These are phyloP conservation scores for Lentinula detonsa DNA, from an alignment of 768 basidiomycete genomes.

Conservation along the genomic window DNA sequence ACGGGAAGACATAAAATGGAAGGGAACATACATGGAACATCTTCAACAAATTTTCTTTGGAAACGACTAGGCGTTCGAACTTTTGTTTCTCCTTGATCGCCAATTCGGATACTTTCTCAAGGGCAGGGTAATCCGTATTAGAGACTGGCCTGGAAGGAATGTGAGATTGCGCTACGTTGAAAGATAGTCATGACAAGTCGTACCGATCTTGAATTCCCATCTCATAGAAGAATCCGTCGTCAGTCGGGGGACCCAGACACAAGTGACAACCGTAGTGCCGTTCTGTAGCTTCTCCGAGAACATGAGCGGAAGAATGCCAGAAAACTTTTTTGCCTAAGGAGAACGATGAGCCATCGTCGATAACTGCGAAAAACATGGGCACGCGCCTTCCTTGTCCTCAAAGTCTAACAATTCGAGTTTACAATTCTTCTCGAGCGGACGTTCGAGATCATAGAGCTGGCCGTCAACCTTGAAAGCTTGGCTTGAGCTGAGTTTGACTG, in stretches of 20 bases:
- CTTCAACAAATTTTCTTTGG: conserved; percentile 91
- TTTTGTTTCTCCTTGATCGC: conserved; percentile 96
- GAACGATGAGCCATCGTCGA: neutral
- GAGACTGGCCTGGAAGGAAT: conserved; percentile 55
- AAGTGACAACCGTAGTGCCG: conserved; percentile 96
- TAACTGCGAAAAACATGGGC: neutral
- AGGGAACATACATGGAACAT: conserved; percentile 79
- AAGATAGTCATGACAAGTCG: conserved; percentile 3
- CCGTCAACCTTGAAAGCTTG: conserved; percentile 59
- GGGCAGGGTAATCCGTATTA: conserved; percentile 75
- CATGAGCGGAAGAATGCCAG: conserved; percentile 99
- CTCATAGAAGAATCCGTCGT: conserved; percentile 99
- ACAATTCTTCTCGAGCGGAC: conserved; percentile 84
- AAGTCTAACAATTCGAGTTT: conserved; percentile 87
- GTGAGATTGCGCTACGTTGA: neutral
- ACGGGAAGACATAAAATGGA: neutral
- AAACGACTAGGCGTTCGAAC: conserved; percentile 89
- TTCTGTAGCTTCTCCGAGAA: conserved; percentile 94
- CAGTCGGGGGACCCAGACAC: conserved; percentile 94
- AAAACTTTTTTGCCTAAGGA: conserved; percentile 87
- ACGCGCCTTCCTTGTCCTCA: conserved; percentile 77
- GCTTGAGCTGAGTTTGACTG: conserved; percentile 2
- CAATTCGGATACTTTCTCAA: conserved; percentile 84
- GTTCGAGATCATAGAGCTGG: conserved; percentile 88
- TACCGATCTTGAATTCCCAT: conserved; percentile 87